Conservation (phyloP, 345 rosid genomes). For the Schrenkiella parvula region DNA sequence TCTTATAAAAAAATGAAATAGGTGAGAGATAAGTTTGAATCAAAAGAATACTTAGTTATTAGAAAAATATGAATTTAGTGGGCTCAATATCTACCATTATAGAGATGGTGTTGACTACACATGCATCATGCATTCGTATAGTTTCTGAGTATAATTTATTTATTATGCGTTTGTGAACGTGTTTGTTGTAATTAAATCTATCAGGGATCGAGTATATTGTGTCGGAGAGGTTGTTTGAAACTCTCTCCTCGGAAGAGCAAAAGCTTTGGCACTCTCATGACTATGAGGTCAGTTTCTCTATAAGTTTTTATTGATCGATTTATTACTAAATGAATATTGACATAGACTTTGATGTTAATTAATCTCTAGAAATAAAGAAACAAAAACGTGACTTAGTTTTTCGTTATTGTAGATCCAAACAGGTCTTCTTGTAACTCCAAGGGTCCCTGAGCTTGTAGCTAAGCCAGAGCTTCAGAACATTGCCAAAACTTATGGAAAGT, state of each 20-base stretch:
- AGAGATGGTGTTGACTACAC: not conserved
- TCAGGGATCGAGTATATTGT: constrained; percentile 69
- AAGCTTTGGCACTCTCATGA: constrained; percentile 85
- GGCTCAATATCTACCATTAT: no score
- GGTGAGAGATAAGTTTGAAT: not conserved
- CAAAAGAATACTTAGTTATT: not conserved
- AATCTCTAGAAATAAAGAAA: no score
- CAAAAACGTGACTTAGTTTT: not conserved
- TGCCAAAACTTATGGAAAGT: constrained; percentile 66
- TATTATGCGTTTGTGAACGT: not conserved
- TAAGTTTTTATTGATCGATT: not conserved
- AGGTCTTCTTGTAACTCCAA: constrained; percentile 54
- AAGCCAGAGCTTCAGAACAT: constrained; percentile 56
- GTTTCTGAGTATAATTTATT: no score
- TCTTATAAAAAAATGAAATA: not conserved
- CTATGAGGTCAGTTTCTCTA: constrained; percentile 44
- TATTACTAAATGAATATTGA: not conserved
- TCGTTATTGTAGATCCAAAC: constrained; percentile 44
- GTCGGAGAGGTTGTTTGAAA: constrained; percentile 54
- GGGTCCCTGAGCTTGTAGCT: constrained; percentile 53
- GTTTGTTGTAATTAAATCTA: not conserved
- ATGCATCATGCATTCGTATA: not conserved
- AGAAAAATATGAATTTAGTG: no score
- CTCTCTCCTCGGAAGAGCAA: constrained; percentile 53
- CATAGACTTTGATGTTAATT: not conserved